Evolutionary conservation across 1,139 yeast genomes (phyloP).

Genomic region (Taiozyma sp.): DNA sequence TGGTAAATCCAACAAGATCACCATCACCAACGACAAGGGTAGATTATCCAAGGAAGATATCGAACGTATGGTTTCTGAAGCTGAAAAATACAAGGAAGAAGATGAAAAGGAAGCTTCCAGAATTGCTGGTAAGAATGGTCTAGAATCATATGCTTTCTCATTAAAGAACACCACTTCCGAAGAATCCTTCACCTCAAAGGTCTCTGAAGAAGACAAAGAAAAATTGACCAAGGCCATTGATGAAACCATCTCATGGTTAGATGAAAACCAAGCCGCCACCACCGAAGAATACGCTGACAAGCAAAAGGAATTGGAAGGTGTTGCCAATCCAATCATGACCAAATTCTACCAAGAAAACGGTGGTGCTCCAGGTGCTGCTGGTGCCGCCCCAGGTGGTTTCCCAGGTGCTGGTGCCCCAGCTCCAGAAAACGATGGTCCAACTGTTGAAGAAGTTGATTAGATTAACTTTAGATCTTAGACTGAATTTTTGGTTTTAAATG

Average conservation of each 20-base stretch:
- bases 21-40: constrained; percentile 92
- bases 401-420: constrained; percentile 70
- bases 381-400: constrained; percentile 64
- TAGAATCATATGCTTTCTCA: constrained; percentile 89
- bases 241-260: constrained; percentile 86
- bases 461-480: constrained; percentile 8
- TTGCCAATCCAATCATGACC: constrained; percentile 92
- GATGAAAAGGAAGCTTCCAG: constrained; percentile 81
- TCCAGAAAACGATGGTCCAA: constrained; percentile 78
- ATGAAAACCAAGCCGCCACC: constrained; percentile 81
- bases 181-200: constrained; percentile 78
- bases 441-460: constrained; percentile 93
- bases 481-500: background rate
- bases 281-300: constrained; percentile 83
- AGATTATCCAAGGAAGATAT: constrained; percentile 93
- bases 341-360: constrained; percentile 82
- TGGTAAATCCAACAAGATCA: constrained; percentile 75
- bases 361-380: constrained; percentile 59
- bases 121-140: constrained; percentile 81
- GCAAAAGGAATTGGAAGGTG: constrained; percentile 91
- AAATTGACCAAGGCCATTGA: constrained; percentile 80
- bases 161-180: constrained; percentile 80
- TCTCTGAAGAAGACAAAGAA: constrained; percentile 74
- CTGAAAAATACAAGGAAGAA: constrained; percentile 80
- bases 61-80: constrained; percentile 93